These are phyloP conservation scores for Sporothrix euskadiensis DNA, from an alignment of 2,329 filamentous ascomycete species.

Conservation along the genomic window DNA sequence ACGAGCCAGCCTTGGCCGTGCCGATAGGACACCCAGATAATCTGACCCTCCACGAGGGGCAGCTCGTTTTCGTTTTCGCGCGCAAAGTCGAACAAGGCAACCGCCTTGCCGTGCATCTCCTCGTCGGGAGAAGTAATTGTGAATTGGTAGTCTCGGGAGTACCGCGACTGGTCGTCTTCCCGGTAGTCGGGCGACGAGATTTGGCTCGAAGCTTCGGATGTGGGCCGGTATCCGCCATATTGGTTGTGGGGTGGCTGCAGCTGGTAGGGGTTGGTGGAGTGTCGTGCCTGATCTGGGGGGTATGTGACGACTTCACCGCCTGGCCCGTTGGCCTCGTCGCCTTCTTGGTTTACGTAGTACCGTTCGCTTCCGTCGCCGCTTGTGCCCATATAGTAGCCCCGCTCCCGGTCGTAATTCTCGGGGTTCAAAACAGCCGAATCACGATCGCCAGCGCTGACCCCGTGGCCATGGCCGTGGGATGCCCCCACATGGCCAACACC, in stretches of 20 bases:
- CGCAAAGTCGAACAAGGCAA: slow-evolving; percentile 92
- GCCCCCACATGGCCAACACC: neutral
- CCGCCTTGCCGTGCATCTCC: slow-evolving; percentile 95
- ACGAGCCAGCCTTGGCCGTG: slow-evolving; percentile 98
- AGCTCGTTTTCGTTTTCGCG: slow-evolving; percentile 96
- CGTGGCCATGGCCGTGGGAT: slow-evolving; percentile 16
- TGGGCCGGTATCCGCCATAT: slow-evolving; percentile 52
- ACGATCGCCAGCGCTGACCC: slow-evolving; percentile 33
- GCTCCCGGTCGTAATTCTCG: slow-evolving; percentile 58
- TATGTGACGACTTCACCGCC: slow-evolving; percentile 82
- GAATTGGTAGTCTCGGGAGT: slow-evolving; percentile 90
- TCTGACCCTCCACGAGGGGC: slow-evolving; percentile 87
- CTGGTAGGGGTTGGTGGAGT: slow-evolving; percentile 54
- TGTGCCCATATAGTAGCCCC: slow-evolving; percentile 66
- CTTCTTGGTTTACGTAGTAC: slow-evolving; percentile 70
- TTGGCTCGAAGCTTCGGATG: slow-evolving; percentile 60
- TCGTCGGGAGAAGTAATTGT: slow-evolving; percentile 94
- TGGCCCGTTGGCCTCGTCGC: slow-evolving; percentile 73
- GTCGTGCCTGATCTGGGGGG: slow-evolving; percentile 62
- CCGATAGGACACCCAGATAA: slow-evolving; percentile 93
- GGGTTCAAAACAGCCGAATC: slow-evolving; percentile 47
- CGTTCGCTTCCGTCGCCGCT: slow-evolving; percentile 71
- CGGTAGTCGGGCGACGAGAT: slow-evolving; percentile 60
- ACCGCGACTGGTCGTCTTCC: slow-evolving; percentile 71
- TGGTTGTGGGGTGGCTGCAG: slow-evolving; percentile 49